A percentile compares a stretch with the other conserved stretches of the same genome.
phyloP scores from a whole-genome alignment of 2,329 filamentous ascomycete species.

The Ascochyta fabae region DNA sequence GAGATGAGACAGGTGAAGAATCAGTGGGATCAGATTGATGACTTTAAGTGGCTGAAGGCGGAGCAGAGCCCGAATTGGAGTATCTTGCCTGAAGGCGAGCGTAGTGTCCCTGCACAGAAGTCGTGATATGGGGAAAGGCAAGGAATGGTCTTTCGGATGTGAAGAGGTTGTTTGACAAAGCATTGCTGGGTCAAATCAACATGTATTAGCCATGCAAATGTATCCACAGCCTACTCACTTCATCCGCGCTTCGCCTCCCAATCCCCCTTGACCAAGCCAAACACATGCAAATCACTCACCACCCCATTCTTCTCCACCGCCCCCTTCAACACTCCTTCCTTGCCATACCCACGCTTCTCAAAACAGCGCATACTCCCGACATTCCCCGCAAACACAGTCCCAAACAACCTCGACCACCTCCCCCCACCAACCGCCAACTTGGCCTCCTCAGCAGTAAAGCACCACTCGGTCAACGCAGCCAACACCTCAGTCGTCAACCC shows the following conservation, averaged over 20 bases:
- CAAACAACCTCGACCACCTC: slow-evolving; percentile 40
- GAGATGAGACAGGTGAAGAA: slow-evolving; percentile 55
- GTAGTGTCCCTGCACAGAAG: not conserved
- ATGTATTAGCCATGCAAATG: not conserved
- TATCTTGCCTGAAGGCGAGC: slow-evolving; percentile 62
- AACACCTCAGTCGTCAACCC: slow-evolving; percentile 44
- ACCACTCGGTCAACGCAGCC: slow-evolving; percentile 45
- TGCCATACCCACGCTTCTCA: slow-evolving; percentile 47
- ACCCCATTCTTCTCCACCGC: slow-evolving; percentile 46
- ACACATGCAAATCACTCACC: slow-evolving; percentile 41
- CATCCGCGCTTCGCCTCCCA: slow-evolving; percentile 28
- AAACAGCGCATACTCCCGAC: slow-evolving; percentile 45
- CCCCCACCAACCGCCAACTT: slow-evolving; percentile 19
- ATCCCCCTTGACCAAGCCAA: slow-evolving; percentile 44
- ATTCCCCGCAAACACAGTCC: slow-evolving; percentile 41
- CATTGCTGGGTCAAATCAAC: not conserved
- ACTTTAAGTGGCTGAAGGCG: slow-evolving; percentile 95
- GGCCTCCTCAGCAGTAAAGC: slow-evolving; percentile 28
- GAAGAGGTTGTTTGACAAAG: not conserved
- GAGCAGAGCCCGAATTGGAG: slow-evolving; percentile 90
- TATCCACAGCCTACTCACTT: not conserved
- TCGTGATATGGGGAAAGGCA: not conserved
- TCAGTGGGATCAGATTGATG: slow-evolving; percentile 89
- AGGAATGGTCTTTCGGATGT: not conserved
- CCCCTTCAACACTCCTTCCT: slow-evolving; percentile 47